Base-by-base conservation (phyloP, 352 stramenopile genomes). In the Pythium scleroteichum region DNA sequence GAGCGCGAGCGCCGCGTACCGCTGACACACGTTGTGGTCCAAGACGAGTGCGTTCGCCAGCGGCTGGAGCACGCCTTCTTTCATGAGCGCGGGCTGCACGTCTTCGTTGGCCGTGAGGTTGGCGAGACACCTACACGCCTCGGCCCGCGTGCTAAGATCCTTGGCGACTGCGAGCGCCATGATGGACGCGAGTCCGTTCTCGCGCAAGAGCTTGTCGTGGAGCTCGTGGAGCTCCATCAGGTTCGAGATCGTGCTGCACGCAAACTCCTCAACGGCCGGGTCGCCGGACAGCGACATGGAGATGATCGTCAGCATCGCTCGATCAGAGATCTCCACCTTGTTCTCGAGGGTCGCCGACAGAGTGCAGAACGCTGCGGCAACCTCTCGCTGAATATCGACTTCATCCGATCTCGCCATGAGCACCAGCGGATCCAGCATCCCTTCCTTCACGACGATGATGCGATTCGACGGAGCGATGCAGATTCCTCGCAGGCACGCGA, bases 51-150 rank as follows among this genome's bases (percentile, higher is more conserved):
- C 92, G 16, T 85, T 87, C 0, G 97, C 92, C 16, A 99, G 82
- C 38, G 94, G 90, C 48, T 90, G 77, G 13, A 98, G 75, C 27
- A 92, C 86, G 19, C 94, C 92, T 69, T 98, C 92, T 52, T 89
- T 77, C 68, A 99, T 97, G 24, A 99, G 66, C 7, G 86, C 72
- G 17, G 92, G 79, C 56, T 98, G 93, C 13, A 98, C 84, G 51
- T 97, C 89, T 63, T 94, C 82, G 62, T 99, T 99, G 17, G 94
- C 90, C 22, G 94, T 97, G 26, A 99, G 78, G 59, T 99, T 99
- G 3, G 96, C 92, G 2, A 99, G 70, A 53, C 91, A 96, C 22
- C 96, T 82, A 53, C 83, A 97, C 9, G 94, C 94, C 63, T 99
- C 95, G 0, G 88, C 69, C 8, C 94, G 85, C 27, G 93, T 98